These are phyloP conservation scores for Grigorovia jiainica DNA, from an alignment of 805 yeast species.

Conservation along the genomic window DNA sequence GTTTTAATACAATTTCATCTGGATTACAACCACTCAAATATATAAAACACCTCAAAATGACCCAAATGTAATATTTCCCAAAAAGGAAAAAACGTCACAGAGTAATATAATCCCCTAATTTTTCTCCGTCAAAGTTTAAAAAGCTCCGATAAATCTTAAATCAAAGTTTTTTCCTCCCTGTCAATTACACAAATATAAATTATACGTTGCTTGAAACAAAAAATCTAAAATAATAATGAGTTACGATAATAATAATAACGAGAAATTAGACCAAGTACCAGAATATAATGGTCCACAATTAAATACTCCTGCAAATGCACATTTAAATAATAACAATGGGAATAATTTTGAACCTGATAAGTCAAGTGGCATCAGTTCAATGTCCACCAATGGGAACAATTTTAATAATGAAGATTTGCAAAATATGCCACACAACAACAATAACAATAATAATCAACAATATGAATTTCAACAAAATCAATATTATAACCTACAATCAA, in stretches of 20 bases:
- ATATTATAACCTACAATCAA: constrained; percentile 24
- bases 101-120: too few relatives aligned
- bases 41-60: too few relatives aligned
- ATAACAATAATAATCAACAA: constrained; percentile 6
- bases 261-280: neutral
- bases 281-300: neutral
- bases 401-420: neutral
- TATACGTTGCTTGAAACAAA: neutral
- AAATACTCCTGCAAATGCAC: neutral
- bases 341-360: neutral
- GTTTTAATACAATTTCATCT: too few relatives aligned
- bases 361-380: neutral
- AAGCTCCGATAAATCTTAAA: too few relatives aligned
- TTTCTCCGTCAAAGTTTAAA: too few relatives aligned
- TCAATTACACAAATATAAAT: too few relatives aligned
- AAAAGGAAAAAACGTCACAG: too few relatives aligned
- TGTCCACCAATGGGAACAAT: neutral
- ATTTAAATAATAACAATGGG: neutral
- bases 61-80: too few relatives aligned
- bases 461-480: constrained; percentile 21
- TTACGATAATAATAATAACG: neutral
- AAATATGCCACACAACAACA: neutral
- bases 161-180: too few relatives aligned
- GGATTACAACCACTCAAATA: too few relatives aligned
- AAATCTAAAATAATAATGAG: neutral